Base-by-base conservation (phyloP, 23 red algal species). In the Gracilaria vermiculophylla region DNA sequence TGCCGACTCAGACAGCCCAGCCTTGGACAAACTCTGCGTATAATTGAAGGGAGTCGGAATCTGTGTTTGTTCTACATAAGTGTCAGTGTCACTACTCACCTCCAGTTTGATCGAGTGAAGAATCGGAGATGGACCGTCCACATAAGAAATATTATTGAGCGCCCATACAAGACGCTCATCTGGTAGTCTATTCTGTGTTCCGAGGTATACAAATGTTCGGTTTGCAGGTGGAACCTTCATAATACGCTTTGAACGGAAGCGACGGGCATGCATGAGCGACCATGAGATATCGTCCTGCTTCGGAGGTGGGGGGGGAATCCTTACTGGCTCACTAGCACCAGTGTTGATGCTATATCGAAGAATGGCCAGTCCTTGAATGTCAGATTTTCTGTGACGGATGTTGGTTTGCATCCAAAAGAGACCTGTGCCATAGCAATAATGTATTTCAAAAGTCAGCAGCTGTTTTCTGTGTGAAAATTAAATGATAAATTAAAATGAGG, bases 341-440 rank as follows among this genome's bases (percentile, higher is more conserved):
- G n/a, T 47, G 48, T 87, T 62, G 8, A 2, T 53, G 42, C 23
- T 55, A 36, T 87, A 87, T 24, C 69, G 64, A 33, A 87, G 82
- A 72, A 75, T 61, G 27, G 82, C 82, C 12, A 87, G 82, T 24
- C 65, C 82, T 0, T 25, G 45, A 16, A 32, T 21, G 20, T 39
- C 82, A 24, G 10, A 44, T n/a, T 56, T 52, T 45, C 82, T 39
- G 45, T 87, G 82, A 36, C 82, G 62, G 42, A 87, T 65, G 36
- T 54, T 87, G 34, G 69, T 73, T 12, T 75, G 64, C 64, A 87
- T 87, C 82, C 82, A 87, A 51, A 87, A 87, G 21, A 87, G 45
- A 1, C 62, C 65, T 53, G 19, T 34, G 50, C 33, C 1, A 23
- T 7, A 50, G 36, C 17, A 7, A 36, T 40, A 24, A 3, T 27